Conservation (phyloP, 352 stramenopile genomes). For the Globisporangium splendens region DNA sequence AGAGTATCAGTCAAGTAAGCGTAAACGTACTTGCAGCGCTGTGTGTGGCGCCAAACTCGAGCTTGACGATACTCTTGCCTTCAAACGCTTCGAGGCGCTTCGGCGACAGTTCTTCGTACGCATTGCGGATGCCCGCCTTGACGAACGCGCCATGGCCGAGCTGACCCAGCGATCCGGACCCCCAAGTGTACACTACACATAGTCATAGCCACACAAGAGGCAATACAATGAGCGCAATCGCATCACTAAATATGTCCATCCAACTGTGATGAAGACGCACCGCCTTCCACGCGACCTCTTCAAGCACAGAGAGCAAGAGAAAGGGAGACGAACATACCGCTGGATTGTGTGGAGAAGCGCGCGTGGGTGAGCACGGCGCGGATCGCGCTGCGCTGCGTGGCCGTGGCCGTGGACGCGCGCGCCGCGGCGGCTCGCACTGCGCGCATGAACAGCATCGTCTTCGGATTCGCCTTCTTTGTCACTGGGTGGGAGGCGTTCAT, state of each 20-base stretch:
- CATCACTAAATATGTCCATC: too few relatives aligned
- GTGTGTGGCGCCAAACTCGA: conserved; percentile 77
- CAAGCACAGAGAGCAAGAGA: background rate
- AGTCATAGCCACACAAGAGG: background rate
- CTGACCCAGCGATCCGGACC: conserved; percentile 81
- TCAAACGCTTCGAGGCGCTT: conserved; percentile 68
- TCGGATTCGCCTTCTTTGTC: conserved; percentile 1
- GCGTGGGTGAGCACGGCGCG: conserved; percentile 19
- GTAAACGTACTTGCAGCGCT: conserved; percentile 68
- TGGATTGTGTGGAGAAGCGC: conserved; percentile 58
- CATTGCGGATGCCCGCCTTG: conserved; percentile 80
- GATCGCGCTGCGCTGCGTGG: conserved; percentile 15
- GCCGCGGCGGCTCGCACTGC: conserved; percentile 28
- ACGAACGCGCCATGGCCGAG: conserved; percentile 75
- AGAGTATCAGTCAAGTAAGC: conserved; percentile 1
- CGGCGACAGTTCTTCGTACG: conserved; percentile 82
- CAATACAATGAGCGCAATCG: background rate
- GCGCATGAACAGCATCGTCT: conserved; percentile 53
- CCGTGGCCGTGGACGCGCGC: conserved; percentile 12
- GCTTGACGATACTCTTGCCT: conserved; percentile 51
- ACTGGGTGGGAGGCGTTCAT: background rate
- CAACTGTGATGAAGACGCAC: background rate
- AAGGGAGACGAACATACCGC: conserved; percentile 29
- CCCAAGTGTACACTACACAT: conserved; percentile 75
- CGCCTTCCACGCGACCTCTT: too few relatives aligned